These are phyloP conservation scores for Prillingera fragicola DNA, from an alignment of 1,284 basidiomycete species.

Conservation along the genomic window DNA sequence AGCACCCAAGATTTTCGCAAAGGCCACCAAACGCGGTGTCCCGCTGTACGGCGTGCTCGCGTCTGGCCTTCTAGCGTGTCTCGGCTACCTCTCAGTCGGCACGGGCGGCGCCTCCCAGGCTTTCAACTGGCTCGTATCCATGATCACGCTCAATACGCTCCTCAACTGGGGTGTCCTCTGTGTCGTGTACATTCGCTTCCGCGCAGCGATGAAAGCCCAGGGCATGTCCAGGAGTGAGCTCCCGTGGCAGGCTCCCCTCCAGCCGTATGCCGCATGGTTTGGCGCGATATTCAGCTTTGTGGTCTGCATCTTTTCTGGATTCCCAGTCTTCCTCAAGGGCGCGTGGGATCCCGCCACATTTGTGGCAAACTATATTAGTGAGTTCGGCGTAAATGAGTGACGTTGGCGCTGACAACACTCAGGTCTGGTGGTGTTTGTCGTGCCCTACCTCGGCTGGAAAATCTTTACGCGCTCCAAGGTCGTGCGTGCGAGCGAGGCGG, in stretches of 20 bases:
- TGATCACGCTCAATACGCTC: slow-evolving; percentile 14
- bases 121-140: slow-evolving; percentile 20
- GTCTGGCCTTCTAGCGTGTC: slow-evolving; percentile 33
- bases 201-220: background rate
- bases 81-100: slow-evolving; percentile 44
- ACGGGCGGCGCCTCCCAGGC: slow-evolving; percentile 12
- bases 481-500: background rate
- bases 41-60: slow-evolving; percentile 37
- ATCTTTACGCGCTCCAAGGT: background rate
- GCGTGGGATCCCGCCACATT: background rate
- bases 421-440: background rate
- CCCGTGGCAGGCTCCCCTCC: background rate
- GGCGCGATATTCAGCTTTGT: background rate
- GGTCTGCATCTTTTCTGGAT: background rate
- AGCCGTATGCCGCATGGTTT: background rate
- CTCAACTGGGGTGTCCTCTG: slow-evolving; percentile 18
- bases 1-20: slow-evolving; percentile 49
- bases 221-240: background rate
- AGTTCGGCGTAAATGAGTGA: background rate
- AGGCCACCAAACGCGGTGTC: slow-evolving; percentile 49
- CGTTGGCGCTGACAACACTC: background rate
- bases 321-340: background rate
- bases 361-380: background rate
- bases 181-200: slow-evolving; percentile 2
- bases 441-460: background rate